These are phyloP conservation scores for Triglochin maritima DNA, from an alignment of 106 monocot genomes.

Conservation along the genomic window DNA sequence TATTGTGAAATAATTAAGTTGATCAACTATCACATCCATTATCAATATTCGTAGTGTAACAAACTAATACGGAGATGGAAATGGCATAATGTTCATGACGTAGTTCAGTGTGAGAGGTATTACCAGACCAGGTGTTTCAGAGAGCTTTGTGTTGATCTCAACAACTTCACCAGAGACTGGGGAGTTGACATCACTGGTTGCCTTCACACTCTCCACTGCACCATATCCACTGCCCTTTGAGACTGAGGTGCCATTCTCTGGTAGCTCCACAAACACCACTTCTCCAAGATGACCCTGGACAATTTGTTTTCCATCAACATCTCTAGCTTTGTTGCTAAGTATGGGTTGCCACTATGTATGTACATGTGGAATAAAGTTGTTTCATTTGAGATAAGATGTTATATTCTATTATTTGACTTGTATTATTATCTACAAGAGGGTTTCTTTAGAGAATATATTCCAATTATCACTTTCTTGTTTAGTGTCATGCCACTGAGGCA, in stretches of 20 bases:
- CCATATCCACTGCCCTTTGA: constrained; percentile 39
- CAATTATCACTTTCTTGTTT: too few species aligned
- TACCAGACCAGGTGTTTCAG: constrained; percentile 65
- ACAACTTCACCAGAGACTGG: constrained; percentile 55
- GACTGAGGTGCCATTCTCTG: constrained; percentile 31
- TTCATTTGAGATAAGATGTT: too few species aligned
- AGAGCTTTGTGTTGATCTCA: constrained; percentile 48
- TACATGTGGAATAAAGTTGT: neutral
- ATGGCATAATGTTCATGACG: neutral
- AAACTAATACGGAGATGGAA: too few species aligned
- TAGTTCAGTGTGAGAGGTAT: neutral
- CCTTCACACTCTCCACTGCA: constrained; percentile 62
- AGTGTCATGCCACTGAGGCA: too few species aligned
- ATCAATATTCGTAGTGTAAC: too few species aligned
- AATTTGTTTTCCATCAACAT: neutral
- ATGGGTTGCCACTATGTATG: neutral
- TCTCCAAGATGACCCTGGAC: constrained; percentile 59
- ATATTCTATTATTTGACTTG: too few species aligned
- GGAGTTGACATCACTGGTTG: constrained; percentile 50
- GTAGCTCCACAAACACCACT: constrained; percentile 58
- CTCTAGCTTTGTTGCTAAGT: neutral
- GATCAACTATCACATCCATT: too few species aligned
- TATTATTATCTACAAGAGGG: too few species aligned
- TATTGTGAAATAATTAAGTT: too few species aligned
- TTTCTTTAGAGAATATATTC: too few species aligned